Evolutionary conservation across 2,329 filamentous ascomycete species (phyloP).

Genomic region (Blastomyces percursus): DNA sequence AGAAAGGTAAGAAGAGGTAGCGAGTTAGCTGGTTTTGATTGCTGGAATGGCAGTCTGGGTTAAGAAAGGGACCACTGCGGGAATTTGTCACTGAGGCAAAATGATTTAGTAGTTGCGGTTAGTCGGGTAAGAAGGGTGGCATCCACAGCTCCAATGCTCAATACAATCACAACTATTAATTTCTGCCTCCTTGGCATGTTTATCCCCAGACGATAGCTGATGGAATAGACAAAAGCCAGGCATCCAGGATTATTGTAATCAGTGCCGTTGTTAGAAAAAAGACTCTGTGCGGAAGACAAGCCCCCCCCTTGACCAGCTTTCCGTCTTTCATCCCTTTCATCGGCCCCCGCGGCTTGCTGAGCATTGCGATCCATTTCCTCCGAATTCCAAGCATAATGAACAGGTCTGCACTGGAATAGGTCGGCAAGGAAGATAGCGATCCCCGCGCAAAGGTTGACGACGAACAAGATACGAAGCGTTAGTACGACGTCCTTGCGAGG

Average conservation of each 20-base stretch:
- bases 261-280: conserved; percentile 28
- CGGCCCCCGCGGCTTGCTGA: conserved; percentile 2
- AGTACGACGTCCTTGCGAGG: conserved; percentile 6
- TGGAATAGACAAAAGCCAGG: conserved; percentile 23
- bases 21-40: not conserved
- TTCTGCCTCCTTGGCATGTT: conserved; percentile 12
- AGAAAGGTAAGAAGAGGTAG: not conserved
- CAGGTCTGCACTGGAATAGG: conserved; percentile 33
- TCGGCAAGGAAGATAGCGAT: conserved; percentile 30
- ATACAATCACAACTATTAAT: conserved; percentile 8
- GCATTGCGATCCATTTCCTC: not conserved
- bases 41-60: not conserved
- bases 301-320: conserved; percentile 12
- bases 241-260: conserved; percentile 35
- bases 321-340: conserved; percentile 2
- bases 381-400: conserved; percentile 26
- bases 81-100: not conserved
- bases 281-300: conserved; percentile 24
- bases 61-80: not conserved
- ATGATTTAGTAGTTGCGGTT: not conserved
- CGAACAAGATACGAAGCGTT: conserved; percentile 6
- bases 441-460: conserved; percentile 27
- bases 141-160: conserved; percentile 10
- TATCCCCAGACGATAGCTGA: conserved; percentile 9
- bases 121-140: not conserved